phyloP scores from a whole-genome alignment of 1,139 yeast genomes.

The Candida glucosophila region DNA sequence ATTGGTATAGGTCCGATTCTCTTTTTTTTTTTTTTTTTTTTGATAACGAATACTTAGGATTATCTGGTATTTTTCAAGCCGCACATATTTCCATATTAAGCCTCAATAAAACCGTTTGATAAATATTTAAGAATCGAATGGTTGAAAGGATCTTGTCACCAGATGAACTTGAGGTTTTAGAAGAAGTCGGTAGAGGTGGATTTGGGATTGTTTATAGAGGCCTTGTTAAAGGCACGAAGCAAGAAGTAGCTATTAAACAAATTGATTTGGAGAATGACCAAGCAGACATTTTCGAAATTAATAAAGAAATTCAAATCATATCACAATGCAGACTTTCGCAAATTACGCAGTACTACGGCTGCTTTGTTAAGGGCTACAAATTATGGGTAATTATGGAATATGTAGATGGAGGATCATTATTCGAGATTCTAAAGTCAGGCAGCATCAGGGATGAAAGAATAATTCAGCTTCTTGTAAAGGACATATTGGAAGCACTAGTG shows the following conservation, averaged over 20 bases:
- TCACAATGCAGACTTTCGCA: slow-evolving; percentile 65
- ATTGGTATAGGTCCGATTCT: no score
- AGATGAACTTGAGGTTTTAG: slow-evolving; percentile 47
- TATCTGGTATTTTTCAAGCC: no score
- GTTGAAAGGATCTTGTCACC: slow-evolving; percentile 19
- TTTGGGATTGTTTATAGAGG: slow-evolving; percentile 85
- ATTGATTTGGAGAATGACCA: slow-evolving; percentile 74
- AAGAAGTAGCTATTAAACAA: slow-evolving; percentile 59
- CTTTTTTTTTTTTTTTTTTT: no score
- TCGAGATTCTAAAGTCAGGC: slow-evolving; percentile 58
- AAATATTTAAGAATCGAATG: no score
- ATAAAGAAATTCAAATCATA: slow-evolving; percentile 68
- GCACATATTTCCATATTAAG: no score
- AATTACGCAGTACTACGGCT: slow-evolving; percentile 71
- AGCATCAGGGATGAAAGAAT: slow-evolving; percentile 37
- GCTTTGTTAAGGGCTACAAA: slow-evolving; percentile 70
- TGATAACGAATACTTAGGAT: no score
- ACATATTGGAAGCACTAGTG: slow-evolving; percentile 56
- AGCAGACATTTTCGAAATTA: slow-evolving; percentile 71
- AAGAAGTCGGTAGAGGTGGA: slow-evolving; percentile 81
- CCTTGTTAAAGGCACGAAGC: slow-evolving; percentile 38
- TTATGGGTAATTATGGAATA: slow-evolving; percentile 85
- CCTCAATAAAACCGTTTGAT: no score
- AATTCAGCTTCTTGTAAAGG: slow-evolving; percentile 50
- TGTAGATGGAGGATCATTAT: slow-evolving; percentile 76